Evolutionary conservation across 208 protist genomes (phyloP), one percentile per base, ranked within the genome.

Genomic region (Novymonas esmeraldas): DNA sequence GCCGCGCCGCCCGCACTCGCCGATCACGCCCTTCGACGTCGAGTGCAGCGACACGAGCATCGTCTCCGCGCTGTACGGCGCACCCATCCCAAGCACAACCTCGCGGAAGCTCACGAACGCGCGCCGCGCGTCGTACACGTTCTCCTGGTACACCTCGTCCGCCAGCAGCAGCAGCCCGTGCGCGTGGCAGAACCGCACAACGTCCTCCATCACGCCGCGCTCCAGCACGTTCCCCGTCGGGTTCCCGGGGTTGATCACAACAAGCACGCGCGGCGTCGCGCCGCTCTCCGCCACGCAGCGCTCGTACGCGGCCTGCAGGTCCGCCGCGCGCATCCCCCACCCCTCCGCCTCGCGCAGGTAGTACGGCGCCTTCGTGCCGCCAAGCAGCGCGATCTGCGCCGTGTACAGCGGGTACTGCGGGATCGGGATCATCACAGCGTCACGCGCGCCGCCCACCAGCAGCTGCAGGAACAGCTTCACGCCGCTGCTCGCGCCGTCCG

Each of bases 321-420:
- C 84, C 2, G 60, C 52, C 16, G 93, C 71, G 38, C 80, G 22
- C 22, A 99, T 61, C 13, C 57, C 56, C 98, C 99, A 99, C 18
- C 79, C 76, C 7, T 92, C 74, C 24, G 82, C 49, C 76, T 99
- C 98, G 55, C 97, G 73, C 2, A 99, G 87, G 55, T 97, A 97
- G 76, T 99, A 99, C 22, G 81, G 78, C 22, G 99, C 90, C 56
- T 73, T 61, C 10, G 34, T 78, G 46, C 97, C 99, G 26, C 95
- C 93, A 24, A 98, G 79, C 9, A 99, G 73, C 13, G 95, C 73
- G 58, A 99, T 90, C 60, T 98, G 87, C 6, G 98, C 99, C 44
- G 94, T 98, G 89, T 99, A 99, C 7, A 99, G 81, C 56, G 99
- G 99, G 83, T 99, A 99, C 85, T 99, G 98, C 58, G 99, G 99